phyloP scores from a whole-genome alignment of 306 rosid species.

The Ziziphus jujuba region DNA sequence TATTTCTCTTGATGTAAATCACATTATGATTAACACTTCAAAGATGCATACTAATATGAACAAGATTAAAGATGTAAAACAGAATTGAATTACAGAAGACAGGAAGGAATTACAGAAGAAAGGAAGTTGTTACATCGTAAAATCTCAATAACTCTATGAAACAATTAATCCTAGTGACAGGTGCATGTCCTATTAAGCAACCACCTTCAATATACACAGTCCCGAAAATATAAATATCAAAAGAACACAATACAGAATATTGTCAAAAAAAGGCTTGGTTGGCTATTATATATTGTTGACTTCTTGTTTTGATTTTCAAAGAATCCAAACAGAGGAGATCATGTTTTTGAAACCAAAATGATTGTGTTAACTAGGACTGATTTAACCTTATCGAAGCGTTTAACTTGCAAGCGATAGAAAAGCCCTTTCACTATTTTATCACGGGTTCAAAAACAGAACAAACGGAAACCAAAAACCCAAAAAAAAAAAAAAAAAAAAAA shows the following conservation, averaged over 20 bases:
- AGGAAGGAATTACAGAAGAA: no score
- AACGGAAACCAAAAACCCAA: not conserved
- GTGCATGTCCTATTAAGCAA: not conserved
- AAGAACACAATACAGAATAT: not conserved
- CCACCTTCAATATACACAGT: not conserved
- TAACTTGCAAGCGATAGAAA: not conserved
- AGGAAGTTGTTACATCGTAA: no score
- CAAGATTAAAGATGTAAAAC: no score
- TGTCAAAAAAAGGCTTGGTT: not conserved
- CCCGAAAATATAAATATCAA: not conserved
- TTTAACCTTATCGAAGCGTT: not conserved
- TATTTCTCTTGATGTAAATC: no score
- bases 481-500: no score
- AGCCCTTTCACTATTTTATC: not conserved
- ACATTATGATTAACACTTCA: no score
- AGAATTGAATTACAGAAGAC: no score
- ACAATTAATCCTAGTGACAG: not conserved
- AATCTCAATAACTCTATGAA: not conserved
- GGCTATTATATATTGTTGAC: not conserved
- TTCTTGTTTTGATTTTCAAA: constrained; percentile 5
- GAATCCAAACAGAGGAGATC: constrained; percentile 6
- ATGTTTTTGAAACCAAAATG: not conserved
- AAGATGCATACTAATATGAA: no score
- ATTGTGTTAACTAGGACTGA: constrained; percentile 10
- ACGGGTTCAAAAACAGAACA: not conserved